phyloP scores from a whole-genome alignment of 2,329 filamentous ascomycete genomes.

The Colletotrichum cordylinicola region DNA sequence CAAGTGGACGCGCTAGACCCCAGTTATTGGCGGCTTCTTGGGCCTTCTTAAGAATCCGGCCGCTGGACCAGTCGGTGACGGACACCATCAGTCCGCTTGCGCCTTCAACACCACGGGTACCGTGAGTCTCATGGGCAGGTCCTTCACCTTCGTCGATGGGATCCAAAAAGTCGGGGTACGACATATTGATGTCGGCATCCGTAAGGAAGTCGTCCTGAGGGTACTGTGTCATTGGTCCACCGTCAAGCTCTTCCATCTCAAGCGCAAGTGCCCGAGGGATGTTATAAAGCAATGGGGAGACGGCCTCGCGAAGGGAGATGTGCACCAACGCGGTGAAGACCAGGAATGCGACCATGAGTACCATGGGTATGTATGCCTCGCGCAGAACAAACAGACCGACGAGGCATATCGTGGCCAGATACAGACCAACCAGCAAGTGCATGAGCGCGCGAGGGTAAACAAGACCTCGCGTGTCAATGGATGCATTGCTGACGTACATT shows the following conservation, averaged over 20 bases:
- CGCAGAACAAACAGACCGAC: slow-evolving; percentile 83
- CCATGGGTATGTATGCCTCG: slow-evolving; percentile 68
- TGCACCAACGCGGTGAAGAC: slow-evolving; percentile 81
- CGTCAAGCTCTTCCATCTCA: slow-evolving; percentile 49
- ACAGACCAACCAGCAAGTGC: slow-evolving; percentile 84
- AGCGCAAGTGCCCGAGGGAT: slow-evolving; percentile 76
- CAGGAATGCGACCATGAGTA: slow-evolving; percentile 79
- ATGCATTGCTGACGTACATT: slow-evolving; percentile 82
- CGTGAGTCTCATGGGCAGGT: slow-evolving; percentile 24
- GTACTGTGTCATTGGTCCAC: neutral
- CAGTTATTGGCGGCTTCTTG: slow-evolving; percentile 28
- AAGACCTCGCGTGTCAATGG: slow-evolving; percentile 86
- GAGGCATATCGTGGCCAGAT: slow-evolving; percentile 82
- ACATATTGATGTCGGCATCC: slow-evolving; percentile 1
- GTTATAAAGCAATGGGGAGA: slow-evolving; percentile 78
- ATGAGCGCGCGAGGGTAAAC: slow-evolving; percentile 88
- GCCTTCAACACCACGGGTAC: slow-evolving; percentile 42
- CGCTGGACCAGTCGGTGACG: slow-evolving; percentile 38
- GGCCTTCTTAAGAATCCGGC: slow-evolving; percentile 41
- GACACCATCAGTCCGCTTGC: slow-evolving; percentile 37
- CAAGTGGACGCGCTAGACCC: slow-evolving; percentile 31
- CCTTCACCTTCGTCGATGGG: slow-evolving; percentile 28
- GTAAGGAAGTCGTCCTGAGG: slow-evolving; percentile 11
- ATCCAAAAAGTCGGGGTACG: slow-evolving; percentile 18
- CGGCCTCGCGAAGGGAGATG: slow-evolving; percentile 72